A percentile compares a stretch with the other conserved stretches of the same genome.
Evolutionary conservation across 179 eudicot genomes (phyloP).

Genomic region (Camellia oleifera): DNA sequence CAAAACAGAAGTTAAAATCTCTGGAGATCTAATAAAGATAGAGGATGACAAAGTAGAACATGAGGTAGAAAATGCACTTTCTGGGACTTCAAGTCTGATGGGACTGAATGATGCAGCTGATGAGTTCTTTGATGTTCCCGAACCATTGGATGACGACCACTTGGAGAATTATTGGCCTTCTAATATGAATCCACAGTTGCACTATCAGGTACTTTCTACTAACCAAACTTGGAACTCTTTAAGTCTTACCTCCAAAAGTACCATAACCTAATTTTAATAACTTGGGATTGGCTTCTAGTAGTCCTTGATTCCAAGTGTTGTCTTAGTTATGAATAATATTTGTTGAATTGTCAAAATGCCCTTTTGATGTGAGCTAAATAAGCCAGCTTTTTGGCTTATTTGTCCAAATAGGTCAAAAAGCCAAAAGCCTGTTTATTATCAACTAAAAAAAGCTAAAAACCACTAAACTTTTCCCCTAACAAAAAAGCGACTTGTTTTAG

Average conservation of each 20-base stretch:
- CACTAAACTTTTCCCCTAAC: no score
- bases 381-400: no score
- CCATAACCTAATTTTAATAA: not conserved
- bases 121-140: constrained; percentile 73
- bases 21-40: constrained; percentile 9
- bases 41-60: constrained; percentile 23
- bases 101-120: constrained; percentile 52
- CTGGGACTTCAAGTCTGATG: constrained; percentile 35
- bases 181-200: constrained; percentile 30
- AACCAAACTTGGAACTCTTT: not conserved
- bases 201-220: constrained; percentile 31
- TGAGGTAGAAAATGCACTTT: constrained; percentile 22
- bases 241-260: not conserved
- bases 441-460: no score
- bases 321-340: not conserved
- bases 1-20: constrained; percentile 25
- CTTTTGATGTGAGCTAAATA: no score
- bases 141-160: constrained; percentile 47
- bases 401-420: no score
- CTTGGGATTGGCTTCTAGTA: constrained; percentile 4
- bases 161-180: constrained; percentile 44
- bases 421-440: no score
- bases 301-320: not conserved
- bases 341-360: not conserved
- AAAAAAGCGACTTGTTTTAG: no score